These are phyloP conservation scores for Russula sp. DNA, from an alignment of 768 basidiomycete genomes.

Conservation along the genomic window DNA sequence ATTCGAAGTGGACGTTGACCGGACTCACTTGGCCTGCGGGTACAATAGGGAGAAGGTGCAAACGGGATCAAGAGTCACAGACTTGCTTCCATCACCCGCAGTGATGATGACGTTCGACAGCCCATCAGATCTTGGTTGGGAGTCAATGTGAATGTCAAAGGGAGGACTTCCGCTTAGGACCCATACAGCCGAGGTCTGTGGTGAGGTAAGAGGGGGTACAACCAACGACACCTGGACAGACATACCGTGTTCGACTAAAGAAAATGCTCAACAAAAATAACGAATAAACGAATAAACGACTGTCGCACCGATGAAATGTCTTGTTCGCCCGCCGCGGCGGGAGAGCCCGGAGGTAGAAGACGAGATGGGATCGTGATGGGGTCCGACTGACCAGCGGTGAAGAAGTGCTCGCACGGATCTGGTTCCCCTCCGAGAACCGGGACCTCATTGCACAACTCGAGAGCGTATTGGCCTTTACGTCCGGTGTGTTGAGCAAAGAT, in stretches of 20 bases:
- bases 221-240: neutral
- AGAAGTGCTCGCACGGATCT: constrained; percentile 19
- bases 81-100: neutral
- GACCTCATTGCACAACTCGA: constrained; percentile 40
- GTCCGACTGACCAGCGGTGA: constrained; percentile 24
- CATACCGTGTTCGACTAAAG: neutral
- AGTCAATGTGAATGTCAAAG: neutral
- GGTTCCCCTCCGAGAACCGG: constrained; percentile 28
- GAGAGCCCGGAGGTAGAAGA: neutral
- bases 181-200: constrained; percentile 1
- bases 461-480: constrained; percentile 25
- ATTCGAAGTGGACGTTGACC: too few species aligned
- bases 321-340: too few species aligned
- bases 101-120: neutral
- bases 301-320: neutral
- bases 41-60: constrained; percentile 16
- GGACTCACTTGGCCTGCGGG: constrained; percentile 8
- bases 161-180: neutral
- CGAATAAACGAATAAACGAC: neutral
- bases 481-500: constrained; percentile 30
- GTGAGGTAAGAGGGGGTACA: neutral
- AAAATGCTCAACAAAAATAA: neutral
- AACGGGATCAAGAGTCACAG: constrained; percentile 1
- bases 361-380: constrained; percentile 25
- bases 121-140: constrained; percentile 1